Evolutionary conservation across 495 filamentous ascomycete species (phyloP).

Genomic region (Aspergillus cristatus): DNA sequence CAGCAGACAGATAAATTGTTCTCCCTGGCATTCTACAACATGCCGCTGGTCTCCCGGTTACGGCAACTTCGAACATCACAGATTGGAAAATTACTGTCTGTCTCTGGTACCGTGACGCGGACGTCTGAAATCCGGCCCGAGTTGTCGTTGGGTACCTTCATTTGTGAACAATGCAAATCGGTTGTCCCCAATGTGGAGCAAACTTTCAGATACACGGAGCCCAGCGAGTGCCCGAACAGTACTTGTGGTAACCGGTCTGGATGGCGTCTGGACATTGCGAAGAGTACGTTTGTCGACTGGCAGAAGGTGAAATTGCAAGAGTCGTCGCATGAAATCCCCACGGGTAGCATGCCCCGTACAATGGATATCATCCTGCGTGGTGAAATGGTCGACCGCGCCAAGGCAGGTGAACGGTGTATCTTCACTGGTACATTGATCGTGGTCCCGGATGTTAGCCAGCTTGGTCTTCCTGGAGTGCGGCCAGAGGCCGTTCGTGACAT

Average conservation of each 20-base stretch:
- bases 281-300: conserved; percentile 98
- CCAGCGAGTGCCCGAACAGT: conserved; percentile 87
- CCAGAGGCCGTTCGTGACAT: conserved; percentile 81
- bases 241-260: conserved; percentile 81
- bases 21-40: conserved; percentile 89
- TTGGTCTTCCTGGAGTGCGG: conserved; percentile 79
- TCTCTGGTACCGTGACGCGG: conserved; percentile 92
- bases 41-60: conserved; percentile 86
- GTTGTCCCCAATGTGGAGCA: conserved; percentile 88
- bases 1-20: conserved; percentile 97
- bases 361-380: conserved; percentile 97
- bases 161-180: conserved; percentile 75
- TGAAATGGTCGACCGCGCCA: conserved; percentile 94
- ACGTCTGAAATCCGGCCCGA: conserved; percentile 96
- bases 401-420: conserved; percentile 95
- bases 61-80: conserved; percentile 82
- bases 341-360: conserved; percentile 95
- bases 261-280: conserved; percentile 91
- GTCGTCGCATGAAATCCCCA: conserved; percentile 96
- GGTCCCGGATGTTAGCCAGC: conserved; percentile 91
- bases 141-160: conserved; percentile 83
- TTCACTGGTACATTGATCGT: conserved; percentile 96
- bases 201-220: conserved; percentile 95
- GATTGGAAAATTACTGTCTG: conserved; percentile 85
- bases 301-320: conserved; percentile 97